These are phyloP conservation scores for Fusarium chlamydosporum DNA, from an alignment of 2,329 filamentous ascomycete genomes.

Conservation along the genomic window DNA sequence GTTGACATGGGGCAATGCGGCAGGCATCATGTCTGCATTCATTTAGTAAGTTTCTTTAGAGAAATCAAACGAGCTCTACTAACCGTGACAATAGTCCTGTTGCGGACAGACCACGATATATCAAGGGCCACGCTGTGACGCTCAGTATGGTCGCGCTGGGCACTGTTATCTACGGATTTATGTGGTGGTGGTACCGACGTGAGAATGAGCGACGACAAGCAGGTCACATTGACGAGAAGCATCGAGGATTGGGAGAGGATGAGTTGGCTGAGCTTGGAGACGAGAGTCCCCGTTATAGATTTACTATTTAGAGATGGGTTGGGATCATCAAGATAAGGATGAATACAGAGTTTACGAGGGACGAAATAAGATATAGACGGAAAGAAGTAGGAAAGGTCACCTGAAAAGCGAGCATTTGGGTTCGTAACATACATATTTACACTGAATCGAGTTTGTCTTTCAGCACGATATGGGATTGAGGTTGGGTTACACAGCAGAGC, in stretches of 20 bases:
- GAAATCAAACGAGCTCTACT: slow-evolving; percentile 3
- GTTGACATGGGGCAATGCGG: slow-evolving; percentile 77
- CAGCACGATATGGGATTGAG: not conserved
- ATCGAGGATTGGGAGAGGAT: slow-evolving; percentile 61
- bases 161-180: slow-evolving; percentile 64
- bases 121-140: slow-evolving; percentile 73
- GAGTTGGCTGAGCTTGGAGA: slow-evolving; percentile 66
- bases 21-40: slow-evolving; percentile 81
- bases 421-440: not conserved
- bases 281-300: slow-evolving; percentile 65
- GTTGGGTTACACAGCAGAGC: slow-evolving; percentile 11
- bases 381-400: not conserved
- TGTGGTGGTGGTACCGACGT: slow-evolving; percentile 67
- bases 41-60: slow-evolving; percentile 61
- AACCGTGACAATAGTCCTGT: slow-evolving; percentile 56
- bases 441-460: not conserved
- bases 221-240: slow-evolving; percentile 57
- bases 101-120: slow-evolving; percentile 68
- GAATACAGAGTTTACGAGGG: not conserved
- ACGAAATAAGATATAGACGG: not conserved
- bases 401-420: slow-evolving; percentile 6
- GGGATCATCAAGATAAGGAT: slow-evolving; percentile 4
- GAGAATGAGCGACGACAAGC: slow-evolving; percentile 63
- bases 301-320: slow-evolving; percentile 55
- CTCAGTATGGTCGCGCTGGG: slow-evolving; percentile 70